Percentiles rank a stretch among this genome's conserved stretches.
phyloP scores from a whole-genome alignment of 2,329 filamentous ascomycete species.

The Trichoderma citrinoviride region DNA sequence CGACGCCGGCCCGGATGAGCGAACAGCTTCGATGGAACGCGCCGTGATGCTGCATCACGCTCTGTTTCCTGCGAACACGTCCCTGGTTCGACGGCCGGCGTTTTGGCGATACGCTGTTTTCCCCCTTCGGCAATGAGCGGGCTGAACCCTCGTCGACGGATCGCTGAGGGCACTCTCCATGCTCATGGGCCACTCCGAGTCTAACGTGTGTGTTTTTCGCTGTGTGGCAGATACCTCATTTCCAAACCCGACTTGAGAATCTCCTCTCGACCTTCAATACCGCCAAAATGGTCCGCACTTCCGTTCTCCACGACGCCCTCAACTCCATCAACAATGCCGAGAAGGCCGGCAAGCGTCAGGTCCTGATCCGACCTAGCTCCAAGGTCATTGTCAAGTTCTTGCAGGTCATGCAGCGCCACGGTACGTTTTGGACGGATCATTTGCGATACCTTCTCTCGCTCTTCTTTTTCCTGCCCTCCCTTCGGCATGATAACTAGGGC shows the following conservation, averaged over 20 bases:
- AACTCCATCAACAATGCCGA: constrained; percentile 99
- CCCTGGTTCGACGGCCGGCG: constrained; percentile 21
- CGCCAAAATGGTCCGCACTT: constrained; percentile 98
- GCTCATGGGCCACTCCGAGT: constrained; percentile 59
- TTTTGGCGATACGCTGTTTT: constrained; percentile 54
- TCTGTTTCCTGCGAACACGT: neutral
- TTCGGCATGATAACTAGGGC: constrained; percentile 99
- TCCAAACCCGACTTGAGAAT: constrained; percentile 72
- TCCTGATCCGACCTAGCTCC: constrained; percentile 94
- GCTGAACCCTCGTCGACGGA: constrained; percentile 64
- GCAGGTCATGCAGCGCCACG: constrained; percentile 98
- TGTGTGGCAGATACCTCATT: constrained; percentile 62
- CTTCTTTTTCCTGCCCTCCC: constrained; percentile 27
- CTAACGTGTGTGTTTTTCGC: constrained; percentile 51
- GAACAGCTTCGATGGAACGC: neutral
- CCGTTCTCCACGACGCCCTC: constrained; percentile 98
- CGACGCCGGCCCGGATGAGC: constrained; percentile 32
- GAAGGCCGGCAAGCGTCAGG: constrained; percentile 99
- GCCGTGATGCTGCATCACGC: constrained; percentile 2
- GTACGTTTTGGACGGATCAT: constrained; percentile 59
- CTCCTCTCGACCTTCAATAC: constrained; percentile 52
- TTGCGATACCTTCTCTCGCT: neutral
- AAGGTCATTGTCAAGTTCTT: constrained; percentile 99
- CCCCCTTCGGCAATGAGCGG: constrained; percentile 62
- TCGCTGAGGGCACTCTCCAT: constrained; percentile 65